Evolutionary conservation across 1,284 basidiomycete species (phyloP).

Genomic region (Bjerkandera adusta): DNA sequence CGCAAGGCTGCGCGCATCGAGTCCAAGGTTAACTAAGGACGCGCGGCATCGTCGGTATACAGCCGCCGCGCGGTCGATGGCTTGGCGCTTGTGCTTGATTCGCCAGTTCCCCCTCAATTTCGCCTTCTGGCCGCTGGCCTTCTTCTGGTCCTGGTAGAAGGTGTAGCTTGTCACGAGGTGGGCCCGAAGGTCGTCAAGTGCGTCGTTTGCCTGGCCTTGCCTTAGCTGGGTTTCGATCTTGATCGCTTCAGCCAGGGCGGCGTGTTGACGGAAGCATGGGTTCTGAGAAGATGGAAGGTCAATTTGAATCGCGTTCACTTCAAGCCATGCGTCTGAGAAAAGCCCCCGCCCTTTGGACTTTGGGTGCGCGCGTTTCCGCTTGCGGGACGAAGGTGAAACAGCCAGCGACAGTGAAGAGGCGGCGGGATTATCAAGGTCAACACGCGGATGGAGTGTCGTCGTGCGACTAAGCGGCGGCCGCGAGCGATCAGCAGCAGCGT

Average conservation of each 20-base stretch:
- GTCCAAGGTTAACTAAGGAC: conserved; percentile 1
- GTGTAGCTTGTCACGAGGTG: conserved; percentile 10
- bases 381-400: background rate
- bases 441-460: background rate
- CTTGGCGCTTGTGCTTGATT: conserved; percentile 10
- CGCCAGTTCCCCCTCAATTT: background rate
- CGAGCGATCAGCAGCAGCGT: background rate
- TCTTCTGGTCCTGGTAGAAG: background rate
- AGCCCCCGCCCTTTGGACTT: background rate
- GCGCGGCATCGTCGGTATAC: conserved; percentile 1
- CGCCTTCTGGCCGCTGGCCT: conserved; percentile 1
- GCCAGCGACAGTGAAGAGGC: background rate
- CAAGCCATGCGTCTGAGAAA: background rate
- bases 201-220: conserved; percentile 5
- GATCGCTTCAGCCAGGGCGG: background rate
- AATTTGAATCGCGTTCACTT: conserved; percentile 1
- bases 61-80: conserved; percentile 4
- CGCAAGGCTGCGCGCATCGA: background rate
- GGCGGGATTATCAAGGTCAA: background rate
- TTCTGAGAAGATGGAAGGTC: conserved; percentile 13
- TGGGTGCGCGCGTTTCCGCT: background rate
- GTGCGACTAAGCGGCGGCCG: background rate
- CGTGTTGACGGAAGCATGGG: background rate
- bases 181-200: conserved; percentile 11
- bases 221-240: conserved; percentile 8